Conservation (phyloP, 2,329 filamentous ascomycete species). For the Ophiocordyceps unilateralis region DNA sequence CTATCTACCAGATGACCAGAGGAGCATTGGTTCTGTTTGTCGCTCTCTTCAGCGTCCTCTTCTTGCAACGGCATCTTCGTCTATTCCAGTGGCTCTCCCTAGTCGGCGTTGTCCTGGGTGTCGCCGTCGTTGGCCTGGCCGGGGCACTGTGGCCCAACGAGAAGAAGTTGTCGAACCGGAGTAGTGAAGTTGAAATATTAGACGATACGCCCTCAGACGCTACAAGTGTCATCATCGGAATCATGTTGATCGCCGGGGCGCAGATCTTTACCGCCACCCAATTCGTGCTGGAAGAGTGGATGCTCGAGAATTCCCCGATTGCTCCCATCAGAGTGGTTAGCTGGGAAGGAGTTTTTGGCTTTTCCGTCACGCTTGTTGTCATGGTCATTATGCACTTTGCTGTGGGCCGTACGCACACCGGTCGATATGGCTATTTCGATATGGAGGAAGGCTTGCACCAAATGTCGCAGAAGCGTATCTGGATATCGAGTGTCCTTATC, state of each 20-base stretch:
- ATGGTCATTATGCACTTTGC: conserved; percentile 68
- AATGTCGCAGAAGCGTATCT: conserved; percentile 52
- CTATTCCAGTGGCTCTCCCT: conserved; percentile 89
- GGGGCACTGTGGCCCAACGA: conserved; percentile 64
- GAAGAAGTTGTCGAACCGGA: conserved; percentile 24
- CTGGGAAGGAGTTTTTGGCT: conserved; percentile 91
- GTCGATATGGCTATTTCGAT: conserved; percentile 76
- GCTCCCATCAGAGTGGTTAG: conserved; percentile 84
- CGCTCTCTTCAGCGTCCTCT: conserved; percentile 83
- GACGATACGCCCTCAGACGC: conserved; percentile 20
- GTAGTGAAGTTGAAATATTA: conserved; percentile 18
- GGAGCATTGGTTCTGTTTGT: conserved; percentile 92
- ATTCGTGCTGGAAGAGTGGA: conserved; percentile 90
- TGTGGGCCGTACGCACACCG: conserved; percentile 58
- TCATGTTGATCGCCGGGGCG: conserved; percentile 78
- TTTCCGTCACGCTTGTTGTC: conserved; percentile 56
- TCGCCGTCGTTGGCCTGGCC: conserved; percentile 77
- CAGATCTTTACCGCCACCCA: conserved; percentile 96
- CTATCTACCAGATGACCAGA: conserved; percentile 97
- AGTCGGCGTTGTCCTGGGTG: conserved; percentile 71
- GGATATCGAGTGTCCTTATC: conserved; percentile 67
- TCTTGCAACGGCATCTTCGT: conserved; percentile 62
- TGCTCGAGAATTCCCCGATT: conserved; percentile 47
- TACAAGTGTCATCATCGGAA: conserved; percentile 54
- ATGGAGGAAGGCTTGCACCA: conserved; percentile 71